These are phyloP conservation scores for Aspergillus ostianus DNA, from an alignment of 495 filamentous ascomycete genomes.

Conservation along the genomic window DNA sequence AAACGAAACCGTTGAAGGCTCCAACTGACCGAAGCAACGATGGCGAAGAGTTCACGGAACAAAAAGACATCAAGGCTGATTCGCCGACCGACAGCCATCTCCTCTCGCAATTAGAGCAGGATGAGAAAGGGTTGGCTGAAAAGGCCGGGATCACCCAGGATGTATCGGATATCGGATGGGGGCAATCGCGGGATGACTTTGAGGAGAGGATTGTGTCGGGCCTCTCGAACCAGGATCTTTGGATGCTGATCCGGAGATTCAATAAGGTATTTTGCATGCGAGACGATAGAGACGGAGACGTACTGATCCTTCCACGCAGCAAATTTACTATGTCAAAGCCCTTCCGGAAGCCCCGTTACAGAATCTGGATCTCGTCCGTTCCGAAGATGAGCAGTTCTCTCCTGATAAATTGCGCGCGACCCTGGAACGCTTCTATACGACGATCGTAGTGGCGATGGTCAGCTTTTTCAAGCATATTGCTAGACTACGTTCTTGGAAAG, in stretches of 20 bases:
- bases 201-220: slow-evolving; percentile 65
- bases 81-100: slow-evolving; percentile 43
- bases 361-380: slow-evolving; percentile 76
- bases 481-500: slow-evolving; percentile 76
- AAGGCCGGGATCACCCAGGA: slow-evolving; percentile 39
- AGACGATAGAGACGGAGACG: slow-evolving; percentile 4
- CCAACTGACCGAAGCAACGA: too few relatives aligned
- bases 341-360: slow-evolving; percentile 50
- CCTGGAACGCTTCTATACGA: slow-evolving; percentile 83
- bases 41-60: too few relatives aligned
- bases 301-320: slow-evolving; percentile 47
- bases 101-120: slow-evolving; percentile 34
- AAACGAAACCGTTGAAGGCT: too few relatives aligned
- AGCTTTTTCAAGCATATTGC: slow-evolving; percentile 70
- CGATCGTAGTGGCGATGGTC: slow-evolving; percentile 67
- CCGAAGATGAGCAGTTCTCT: slow-evolving; percentile 79
- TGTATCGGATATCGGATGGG: slow-evolving; percentile 70
- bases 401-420: slow-evolving; percentile 81
- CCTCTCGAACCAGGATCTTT: slow-evolving; percentile 72
- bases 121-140: slow-evolving; percentile 47
- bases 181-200: slow-evolving; percentile 55
- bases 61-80: background rate
- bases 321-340: slow-evolving; percentile 86
- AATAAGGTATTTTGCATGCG: slow-evolving; percentile 61
- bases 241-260: slow-evolving; percentile 76